Evolutionary conservation across 139 green algal species (phyloP).

Genomic region (Dunaliella primolecta): DNA sequence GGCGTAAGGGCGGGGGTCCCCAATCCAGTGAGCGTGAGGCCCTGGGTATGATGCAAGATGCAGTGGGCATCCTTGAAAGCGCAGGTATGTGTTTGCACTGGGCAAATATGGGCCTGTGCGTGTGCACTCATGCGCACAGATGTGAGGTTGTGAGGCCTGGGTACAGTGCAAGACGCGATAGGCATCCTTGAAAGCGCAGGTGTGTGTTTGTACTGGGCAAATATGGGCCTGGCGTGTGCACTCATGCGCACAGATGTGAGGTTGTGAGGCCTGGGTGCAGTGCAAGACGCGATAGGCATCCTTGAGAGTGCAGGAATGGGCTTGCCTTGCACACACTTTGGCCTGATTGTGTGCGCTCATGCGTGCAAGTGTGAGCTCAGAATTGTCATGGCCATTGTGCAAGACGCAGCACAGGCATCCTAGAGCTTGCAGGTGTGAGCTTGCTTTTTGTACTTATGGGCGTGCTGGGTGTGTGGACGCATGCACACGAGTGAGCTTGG

Average conservation of each 20-base stretch:
- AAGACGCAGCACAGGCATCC: constrained; percentile 21
- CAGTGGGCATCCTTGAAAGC: constrained; percentile 30
- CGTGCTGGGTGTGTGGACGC: too few species aligned
- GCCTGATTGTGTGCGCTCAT: too few species aligned
- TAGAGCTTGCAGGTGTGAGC: constrained; percentile 37
- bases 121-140: too few species aligned
- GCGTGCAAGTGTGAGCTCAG: too few species aligned
- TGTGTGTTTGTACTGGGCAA: too few species aligned
- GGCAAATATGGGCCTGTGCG: too few species aligned
- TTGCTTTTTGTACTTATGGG: too few species aligned
- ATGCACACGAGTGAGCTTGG: too few species aligned
- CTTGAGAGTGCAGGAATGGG: constrained; percentile 37
- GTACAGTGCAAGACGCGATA: constrained; percentile 32
- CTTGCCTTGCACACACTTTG: too few species aligned
- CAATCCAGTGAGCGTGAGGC: neutral
- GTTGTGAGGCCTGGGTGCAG: constrained; percentile 14
- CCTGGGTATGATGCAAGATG: constrained; percentile 30
- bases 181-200: constrained; percentile 35
- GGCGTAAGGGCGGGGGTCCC: neutral
- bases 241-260: too few species aligned
- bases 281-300: constrained; percentile 27
- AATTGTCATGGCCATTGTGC: constrained; percentile 26
- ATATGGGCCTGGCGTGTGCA: too few species aligned
- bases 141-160: constrained; percentile 4
- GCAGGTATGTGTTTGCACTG: constrained; percentile 30